phyloP scores from a whole-genome alignment of 208 protist genomes.

The Lotmaria passim region DNA sequence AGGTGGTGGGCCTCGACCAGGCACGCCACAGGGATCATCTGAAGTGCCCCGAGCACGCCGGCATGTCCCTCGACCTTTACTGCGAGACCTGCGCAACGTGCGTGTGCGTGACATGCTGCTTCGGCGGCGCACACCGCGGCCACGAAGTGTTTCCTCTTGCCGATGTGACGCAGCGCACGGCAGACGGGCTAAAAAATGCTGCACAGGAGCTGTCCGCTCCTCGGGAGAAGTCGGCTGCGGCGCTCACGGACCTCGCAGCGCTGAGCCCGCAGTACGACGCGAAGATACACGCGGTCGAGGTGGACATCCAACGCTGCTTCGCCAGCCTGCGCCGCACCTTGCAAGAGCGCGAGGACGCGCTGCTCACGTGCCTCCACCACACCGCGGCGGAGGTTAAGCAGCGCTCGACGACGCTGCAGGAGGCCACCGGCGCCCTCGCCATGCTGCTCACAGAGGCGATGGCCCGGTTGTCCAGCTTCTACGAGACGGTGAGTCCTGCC shows the following conservation, averaged over 20 bases:
- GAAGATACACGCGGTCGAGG: conserved; percentile 25
- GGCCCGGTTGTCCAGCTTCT: background rate
- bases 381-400: conserved; percentile 14
- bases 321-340: conserved; percentile 39
- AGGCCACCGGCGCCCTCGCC: conserved; percentile 9
- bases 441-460: conserved; percentile 12
- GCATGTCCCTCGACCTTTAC: conserved; percentile 68
- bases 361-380: conserved; percentile 28
- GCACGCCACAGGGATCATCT: conserved; percentile 31
- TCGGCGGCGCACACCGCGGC: conserved; percentile 65
- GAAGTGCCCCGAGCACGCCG: conserved; percentile 47
- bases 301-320: conserved; percentile 48
- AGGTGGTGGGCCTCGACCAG: conserved; percentile 45
- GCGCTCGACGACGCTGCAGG: conserved; percentile 13
- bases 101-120: conserved; percentile 78
- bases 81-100: conserved; percentile 59
- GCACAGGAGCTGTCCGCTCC: conserved; percentile 27
- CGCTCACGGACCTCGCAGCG: conserved; percentile 2
- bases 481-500: conserved; percentile 16
- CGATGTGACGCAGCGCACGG: conserved; percentile 33
- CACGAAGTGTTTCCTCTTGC: conserved; percentile 60
- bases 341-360: conserved; percentile 45
- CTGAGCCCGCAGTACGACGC: conserved; percentile 33
- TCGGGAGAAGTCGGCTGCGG: conserved; percentile 5
- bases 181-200: conserved; percentile 6